Base-by-base conservation (phyloP, 2,329 filamentous ascomycete species). In the Helminthosporium solani region DNA sequence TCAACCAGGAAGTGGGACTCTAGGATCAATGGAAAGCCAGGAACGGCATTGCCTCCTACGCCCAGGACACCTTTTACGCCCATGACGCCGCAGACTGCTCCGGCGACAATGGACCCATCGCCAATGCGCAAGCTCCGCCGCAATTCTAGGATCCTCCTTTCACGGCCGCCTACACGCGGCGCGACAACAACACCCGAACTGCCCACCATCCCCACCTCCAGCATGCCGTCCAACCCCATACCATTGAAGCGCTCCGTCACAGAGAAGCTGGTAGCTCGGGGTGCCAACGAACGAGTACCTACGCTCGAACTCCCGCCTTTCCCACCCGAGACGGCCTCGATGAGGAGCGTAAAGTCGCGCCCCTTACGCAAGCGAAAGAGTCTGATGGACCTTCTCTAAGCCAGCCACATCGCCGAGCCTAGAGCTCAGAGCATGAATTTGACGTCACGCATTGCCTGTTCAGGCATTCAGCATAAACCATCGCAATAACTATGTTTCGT, bases 331-430 rank as follows among this genome's bases (percentile, higher is more conserved):
- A 44, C 33, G n/a, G 52, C 60, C 28, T 20, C 49, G 25, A 43
- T 49, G 40, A 46, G 48, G 23, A 57, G 47, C 46, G 42, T 60
- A 38, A 68, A 65, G 48, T 53, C 53, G 35, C 57, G 60, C 33
- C 55, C 54, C 30, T 33, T 71, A 25, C 61, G 58, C 33, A 70
- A 70, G 58, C 58, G 68, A 35, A 70, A 67, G 50, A 69, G 66
- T 30, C 49, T 69, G 20, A 67, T 71, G 64, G 66, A 67, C 41
- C 56, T 70, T 40, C 57, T 68, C 36, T 61, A 56, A 48, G 30
- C 34, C 5, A 19, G n/a, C n/a, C 16, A 30, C 18, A 30, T 23
- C 5, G 28, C 15, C 14, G 18, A 33, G 33, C 34, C 25, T 30
- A 33, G n/a, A 8, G 16, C 23, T 14, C 16, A 30, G 19, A 9